Evolutionary conservation across 2,329 filamentous ascomycete genomes (phyloP), one percentile per base, ranked within the genome.

Genomic region (Pseudogymnoascus sp.): DNA sequence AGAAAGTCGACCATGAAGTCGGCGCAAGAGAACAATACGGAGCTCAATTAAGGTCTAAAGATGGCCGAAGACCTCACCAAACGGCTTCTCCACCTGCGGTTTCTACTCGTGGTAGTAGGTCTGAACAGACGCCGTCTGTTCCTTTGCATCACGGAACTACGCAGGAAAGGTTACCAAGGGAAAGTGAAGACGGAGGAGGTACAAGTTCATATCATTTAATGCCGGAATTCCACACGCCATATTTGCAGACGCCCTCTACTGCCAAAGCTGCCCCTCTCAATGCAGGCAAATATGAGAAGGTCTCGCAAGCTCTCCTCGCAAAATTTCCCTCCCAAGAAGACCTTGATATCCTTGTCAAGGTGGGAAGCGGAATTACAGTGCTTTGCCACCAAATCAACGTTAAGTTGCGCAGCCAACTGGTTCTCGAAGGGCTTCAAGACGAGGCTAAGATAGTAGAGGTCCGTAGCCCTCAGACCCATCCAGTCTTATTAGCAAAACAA

Each of bases 51-150:
- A 67, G 77, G 2, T 78, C 71, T 63, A 65, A 65, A 15, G 72
- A 73, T 4, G 74, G 70, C 55, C 67, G 71, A 0, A 62, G 42
- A 10, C 64, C 70, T 29, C 36, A 68, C 5, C 60, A 9, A 4
- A 42, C 65, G n/a, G 51, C 66, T 13, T 39, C 64, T 10, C 63
- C 64, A 41, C 70, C 73, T 74, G 27, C 81, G 83, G 66, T 81
- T 81, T 0, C 73, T 78, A 2, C 64, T 81, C 5, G 70, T 84
- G 1, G 80, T 80, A 2, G 77, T 75, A 62, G 74, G 76, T 5
- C 74, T 84, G 21, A 72, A 84, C 9, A 76, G 79, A 29, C 65
- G 82, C 3, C 74, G 74, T 2, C 72, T 77, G 10, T 78, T 75
- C 62, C 72, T 82, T 9, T 80, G 83, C 68, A 76, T 79, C 31